Evolutionary conservation across 257 asterid species (phyloP), one percentile per base, ranked within the genome.

Genomic region (Solanum raphanifolium): DNA sequence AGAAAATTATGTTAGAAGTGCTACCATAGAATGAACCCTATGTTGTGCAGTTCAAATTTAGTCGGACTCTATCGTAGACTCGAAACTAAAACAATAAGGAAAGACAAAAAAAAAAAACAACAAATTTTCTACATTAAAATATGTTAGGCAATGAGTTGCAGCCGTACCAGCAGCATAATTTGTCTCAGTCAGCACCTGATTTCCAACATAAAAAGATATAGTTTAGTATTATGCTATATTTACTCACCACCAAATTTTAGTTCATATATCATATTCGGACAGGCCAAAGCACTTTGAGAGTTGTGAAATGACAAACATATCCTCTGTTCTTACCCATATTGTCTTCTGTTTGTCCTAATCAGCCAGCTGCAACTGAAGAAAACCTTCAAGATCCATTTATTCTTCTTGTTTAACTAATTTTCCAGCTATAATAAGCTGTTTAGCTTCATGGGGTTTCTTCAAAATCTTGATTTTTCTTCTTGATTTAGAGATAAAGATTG

Each of bases 251-350:
- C 84, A 84, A 32, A 76, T 36, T 66, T 89, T 88, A 76, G 94
- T 60, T 94, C 91, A 87, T 65, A 73, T 78, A 90, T 93, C 95
- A 75, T 88, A 89, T 90, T 90, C 92, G 71, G 87, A 91, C 90
- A 91, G 27, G 74, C 69, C 6, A 32, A 55, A 41, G 84, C 55
- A 69, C 71, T 88, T 18, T 15, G 0, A 7, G 85, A 89, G 21
- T 3, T 27, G 18, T 18, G 23, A 27, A 89, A 27, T 89, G 72
- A 89, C 93, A 88, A n/a, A 41, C 75, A 20, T 85, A 85, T 91
- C 94, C 95, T 89, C 78, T 4, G 13, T 36, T 69, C 84, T 68
- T 76, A 4, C 4, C 62, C 89, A n/a, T 83, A 73, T 88, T 91
- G 88, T 60, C 91, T 83, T 23, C 65, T 39, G 39, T 36, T 68